Conservation (phyloP, 1,284 basidiomycete species). For the Anthracocystis walkeri region DNA sequence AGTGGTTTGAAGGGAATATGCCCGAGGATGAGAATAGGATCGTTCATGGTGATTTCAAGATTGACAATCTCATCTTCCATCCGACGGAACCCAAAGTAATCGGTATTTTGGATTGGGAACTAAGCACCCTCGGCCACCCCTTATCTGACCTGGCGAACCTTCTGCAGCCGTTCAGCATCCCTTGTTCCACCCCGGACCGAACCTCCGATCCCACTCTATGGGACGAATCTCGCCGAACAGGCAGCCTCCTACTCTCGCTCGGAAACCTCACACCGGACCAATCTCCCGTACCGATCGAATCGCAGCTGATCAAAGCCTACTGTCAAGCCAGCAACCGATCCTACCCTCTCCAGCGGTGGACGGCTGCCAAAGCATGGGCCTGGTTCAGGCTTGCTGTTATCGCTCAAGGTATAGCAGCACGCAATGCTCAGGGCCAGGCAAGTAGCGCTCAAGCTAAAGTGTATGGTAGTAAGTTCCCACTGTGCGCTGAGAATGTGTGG, state of each 20-base stretch:
- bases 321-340: conserved; percentile 75
- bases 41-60: conserved; percentile 96
- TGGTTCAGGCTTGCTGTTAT: conserved; percentile 89
- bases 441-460: conserved; percentile 76
- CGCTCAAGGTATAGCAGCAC: conserved; percentile 90
- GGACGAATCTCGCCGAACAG: conserved; percentile 12
- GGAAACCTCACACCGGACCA: conserved; percentile 72
- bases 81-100: conserved; percentile 90
- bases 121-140: conserved; percentile 78
- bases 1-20: conserved; percentile 81
- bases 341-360: conserved; percentile 81
- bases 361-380: conserved; percentile 86
- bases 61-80: conserved; percentile 95
- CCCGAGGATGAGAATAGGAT: conserved; percentile 78
- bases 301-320: conserved; percentile 81
- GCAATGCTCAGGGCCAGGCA: conserved; percentile 85
- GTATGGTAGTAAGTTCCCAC: conserved; percentile 58
- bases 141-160: conserved; percentile 92
- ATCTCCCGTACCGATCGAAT: conserved; percentile 75
- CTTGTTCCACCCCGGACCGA: conserved; percentile 17
- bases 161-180: conserved; percentile 75
- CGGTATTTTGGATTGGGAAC: conserved; percentile 95
- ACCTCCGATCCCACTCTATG: conserved; percentile 38
- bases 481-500: conserved; percentile 34
- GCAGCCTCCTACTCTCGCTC: conserved; percentile 50